Evolutionary conservation across 2,329 filamentous ascomycete genomes (phyloP).

Genomic region (Neonectria neomacrospora): DNA sequence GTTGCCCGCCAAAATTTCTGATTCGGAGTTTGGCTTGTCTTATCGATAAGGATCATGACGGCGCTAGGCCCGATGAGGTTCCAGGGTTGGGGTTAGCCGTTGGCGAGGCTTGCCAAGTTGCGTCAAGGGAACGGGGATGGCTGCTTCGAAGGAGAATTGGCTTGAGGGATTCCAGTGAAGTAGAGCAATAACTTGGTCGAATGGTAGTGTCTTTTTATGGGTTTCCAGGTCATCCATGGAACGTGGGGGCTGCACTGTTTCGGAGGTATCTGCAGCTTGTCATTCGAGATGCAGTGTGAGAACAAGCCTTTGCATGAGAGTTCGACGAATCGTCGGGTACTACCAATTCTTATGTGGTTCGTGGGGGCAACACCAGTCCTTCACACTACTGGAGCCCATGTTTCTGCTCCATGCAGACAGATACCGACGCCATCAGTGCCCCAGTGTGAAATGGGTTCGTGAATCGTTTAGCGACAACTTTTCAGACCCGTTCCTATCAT

Average conservation of each 20-base stretch:
- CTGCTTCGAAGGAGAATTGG: not conserved
- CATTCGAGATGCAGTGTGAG: not conserved
- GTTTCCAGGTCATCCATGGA: not conserved
- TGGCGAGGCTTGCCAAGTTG: too few species aligned
- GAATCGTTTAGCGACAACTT: not conserved
- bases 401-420: not conserved
- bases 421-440: not conserved
- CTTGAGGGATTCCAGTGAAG: not conserved
- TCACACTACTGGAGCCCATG: not conserved
- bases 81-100: slow-evolving; percentile 41
- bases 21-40: slow-evolving; percentile 28
- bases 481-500: not conserved
- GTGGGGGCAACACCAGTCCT: not conserved
- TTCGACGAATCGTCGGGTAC: not conserved
- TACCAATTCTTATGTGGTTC: not conserved
- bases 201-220: not conserved
- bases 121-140: not conserved
- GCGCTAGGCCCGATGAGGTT: slow-evolving; percentile 37
- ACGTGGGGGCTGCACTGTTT: not conserved
- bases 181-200: not conserved
- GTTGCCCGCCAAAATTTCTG: slow-evolving; percentile 50
- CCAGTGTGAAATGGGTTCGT: not conserved
- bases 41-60: slow-evolving; percentile 48
- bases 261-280: too few species aligned
- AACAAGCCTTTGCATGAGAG: not conserved